Base-by-base conservation (phyloP, 495 filamentous ascomycete genomes). In the Podospora comata region DNA sequence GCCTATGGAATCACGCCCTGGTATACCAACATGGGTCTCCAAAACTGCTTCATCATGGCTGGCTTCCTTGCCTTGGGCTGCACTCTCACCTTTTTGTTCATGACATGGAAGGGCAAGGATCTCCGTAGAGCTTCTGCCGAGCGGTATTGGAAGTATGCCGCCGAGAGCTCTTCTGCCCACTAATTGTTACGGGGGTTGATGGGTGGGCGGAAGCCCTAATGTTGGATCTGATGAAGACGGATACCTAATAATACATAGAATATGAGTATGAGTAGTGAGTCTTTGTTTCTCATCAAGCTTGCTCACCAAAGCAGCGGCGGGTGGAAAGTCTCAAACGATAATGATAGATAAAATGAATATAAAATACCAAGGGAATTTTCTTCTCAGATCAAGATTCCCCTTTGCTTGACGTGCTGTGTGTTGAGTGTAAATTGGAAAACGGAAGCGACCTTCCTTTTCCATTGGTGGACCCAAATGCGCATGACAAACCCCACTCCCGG, bases 51-150 rank as follows among this genome's bases (percentile, higher is more conserved):
- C 54, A 66, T 72, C 64, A 67, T 72, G 70, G 70, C 70, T 19
- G 70, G 64, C 13, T 72, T 72, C 54, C 53, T 72, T 19, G 60
- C 60, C 59, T 60, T 71, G 4, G 70, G 70, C 34, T 71, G 70
- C 60, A 71, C 70, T 15, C 27, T 30, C 18, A 68, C 70, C 28
- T 68, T 83, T 11, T 39, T 81, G 19, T 20, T 77, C 1, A 60
- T 85, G 74, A 78, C 81, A 68, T 62, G 76, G 53, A 81, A 73
- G 69, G 84, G 83, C 23, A 82, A 82, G 76, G 73, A 66, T 13
- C 65, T 85, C 72, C 75, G 83, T 9, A 66, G 63, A 57, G 71
- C 68, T 70, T 66, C 68, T 26, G 71, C 73, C 11, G 64, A 66
- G 44, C 55, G 64, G 71, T 68, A 69, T 19, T 75, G 69, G 69